Evolutionary conservation across 805 yeast genomes (phyloP), one percentile per base, ranked within the genome.

Genomic region (Metschnikowia peoriensis): DNA sequence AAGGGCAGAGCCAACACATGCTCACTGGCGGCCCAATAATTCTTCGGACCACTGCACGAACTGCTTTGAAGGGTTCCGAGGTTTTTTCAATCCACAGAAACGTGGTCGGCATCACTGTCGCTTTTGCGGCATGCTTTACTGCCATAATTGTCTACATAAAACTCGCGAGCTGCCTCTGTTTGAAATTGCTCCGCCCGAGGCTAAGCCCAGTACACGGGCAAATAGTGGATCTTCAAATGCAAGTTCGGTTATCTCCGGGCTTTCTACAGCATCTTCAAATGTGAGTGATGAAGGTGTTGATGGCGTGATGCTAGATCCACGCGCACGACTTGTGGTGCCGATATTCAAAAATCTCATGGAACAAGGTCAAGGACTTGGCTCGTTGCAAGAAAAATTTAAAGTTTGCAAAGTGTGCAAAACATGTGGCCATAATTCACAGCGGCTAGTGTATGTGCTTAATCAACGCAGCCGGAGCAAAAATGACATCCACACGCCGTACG

Each of bases 1-100:
- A 8, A 53, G 51, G 28, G 54, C 29, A 37, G 83, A 79, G 57
- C 84, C 84, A 14, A 76, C 80, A 9, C 82, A 75, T 49, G 62
- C 65, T 12, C 84, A 80, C 62, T 81, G 85, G 85, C 74, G 74
- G 54, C 77, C 80, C 17, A 76, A 81, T 62, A 61, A 58, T 43
- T 64, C 62, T 48, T 63, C 76, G n/a, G 56, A 62, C 48, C 66
- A 67, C 46, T 81, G 85, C 63, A 65, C 70, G 72, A 67, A 67
- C 52, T 74, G 79, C 53, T 71, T 73, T 52, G 65, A 64, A 35
- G 59, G 61, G 9, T 73, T 74, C 53, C 66, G 70, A 39, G 60
- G 58, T 41, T 64, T 65, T 38, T 67, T 69, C 55, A 59, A 55
- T 43, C 70, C 70, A n/a, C 60, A 51, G 46, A 49, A 53, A n/a